A percentile compares a stretch with the other conserved stretches of the same genome.
Evolutionary conservation across 768 basidiomycete genomes (phyloP).

Genomic region (Grammothele lineata): DNA sequence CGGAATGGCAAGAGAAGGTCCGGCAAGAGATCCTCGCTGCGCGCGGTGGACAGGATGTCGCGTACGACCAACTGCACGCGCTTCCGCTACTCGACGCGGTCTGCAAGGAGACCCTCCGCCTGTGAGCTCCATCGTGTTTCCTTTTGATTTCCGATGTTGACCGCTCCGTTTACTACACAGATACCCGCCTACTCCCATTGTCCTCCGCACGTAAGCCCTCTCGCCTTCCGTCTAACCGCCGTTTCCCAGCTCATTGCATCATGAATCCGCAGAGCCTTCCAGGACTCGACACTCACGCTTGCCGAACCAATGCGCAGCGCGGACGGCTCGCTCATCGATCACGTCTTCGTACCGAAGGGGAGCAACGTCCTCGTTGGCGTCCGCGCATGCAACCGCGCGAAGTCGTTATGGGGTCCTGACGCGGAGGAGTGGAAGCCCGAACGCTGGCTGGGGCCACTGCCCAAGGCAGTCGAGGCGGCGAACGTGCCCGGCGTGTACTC

Average conservation of each 20-base stretch:
- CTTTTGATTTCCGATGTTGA: neutral
- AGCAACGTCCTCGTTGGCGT: slow-evolving; percentile 22
- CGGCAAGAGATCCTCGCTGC: slow-evolving; percentile 20
- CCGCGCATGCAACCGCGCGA: slow-evolving; percentile 21
- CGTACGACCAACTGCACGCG: slow-evolving; percentile 16
- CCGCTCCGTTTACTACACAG: too few relatives aligned
- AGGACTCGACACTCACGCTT: slow-evolving; percentile 40
- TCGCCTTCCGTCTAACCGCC: neutral
- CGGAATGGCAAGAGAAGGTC: slow-evolving; percentile 32
- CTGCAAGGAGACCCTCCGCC: slow-evolving; percentile 53
- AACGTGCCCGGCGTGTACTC: slow-evolving; percentile 14
- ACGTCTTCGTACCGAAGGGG: slow-evolving; percentile 20
- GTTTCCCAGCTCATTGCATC: neutral
- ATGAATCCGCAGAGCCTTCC: slow-evolving; percentile 15
- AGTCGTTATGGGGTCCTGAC: slow-evolving; percentile 21
- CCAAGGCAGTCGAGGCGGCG: slow-evolving; percentile 10
- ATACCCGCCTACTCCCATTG: slow-evolving; percentile 10
- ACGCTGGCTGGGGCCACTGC: slow-evolving; percentile 17
- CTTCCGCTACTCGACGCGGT: slow-evolving; percentile 65
- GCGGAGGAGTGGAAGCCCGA: slow-evolving; percentile 22
- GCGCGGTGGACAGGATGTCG: slow-evolving; percentile 25
- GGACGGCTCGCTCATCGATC: slow-evolving; percentile 8
- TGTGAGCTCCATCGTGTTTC: slow-evolving; percentile 45
- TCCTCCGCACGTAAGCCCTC: slow-evolving; percentile 9
- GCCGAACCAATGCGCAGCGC: slow-evolving; percentile 6